A percentile compares a stretch with the other conserved stretches of the same genome.
These are phyloP conservation scores for Aspergillus ruber DNA, from an alignment of 2,329 filamentous ascomycete species.

Conservation along the genomic window DNA sequence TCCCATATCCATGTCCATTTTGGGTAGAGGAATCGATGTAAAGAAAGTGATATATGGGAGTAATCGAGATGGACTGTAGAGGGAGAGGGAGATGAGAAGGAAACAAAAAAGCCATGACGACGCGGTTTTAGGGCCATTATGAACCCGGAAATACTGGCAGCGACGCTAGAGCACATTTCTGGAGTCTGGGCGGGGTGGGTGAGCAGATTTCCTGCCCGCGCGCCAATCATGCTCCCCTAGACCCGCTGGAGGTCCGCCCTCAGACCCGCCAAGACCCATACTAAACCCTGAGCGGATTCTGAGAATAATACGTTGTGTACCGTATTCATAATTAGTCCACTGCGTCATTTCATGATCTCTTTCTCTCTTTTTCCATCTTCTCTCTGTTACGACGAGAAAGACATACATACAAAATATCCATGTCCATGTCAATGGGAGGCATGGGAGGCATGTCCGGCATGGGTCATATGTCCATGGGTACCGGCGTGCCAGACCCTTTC, in stretches of 20 bases:
- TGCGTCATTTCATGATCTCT: not conserved
- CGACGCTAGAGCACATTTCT: slow-evolving; percentile 14
- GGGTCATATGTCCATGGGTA: slow-evolving; percentile 37
- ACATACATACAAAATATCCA: not conserved
- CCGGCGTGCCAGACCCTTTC: slow-evolving; percentile 40
- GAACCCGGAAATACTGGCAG: slow-evolving; percentile 1
- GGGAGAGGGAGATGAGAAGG: not conserved
- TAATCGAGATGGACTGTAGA: not conserved
- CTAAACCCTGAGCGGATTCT: too few relatives aligned
- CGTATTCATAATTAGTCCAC: too few relatives aligned
- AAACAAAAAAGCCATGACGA: slow-evolving; percentile 6
- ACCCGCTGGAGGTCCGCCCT: not conserved
- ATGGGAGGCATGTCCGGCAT: slow-evolving; percentile 23
- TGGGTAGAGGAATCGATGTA: not conserved
- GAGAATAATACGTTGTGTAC: too few relatives aligned
- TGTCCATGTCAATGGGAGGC: slow-evolving; percentile 14
- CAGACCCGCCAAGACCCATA: not conserved
- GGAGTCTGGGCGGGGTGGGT: slow-evolving; percentile 1
- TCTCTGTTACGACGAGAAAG: too few relatives aligned
- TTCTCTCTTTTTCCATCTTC: too few relatives aligned
- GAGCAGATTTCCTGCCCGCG: slow-evolving; percentile 1
- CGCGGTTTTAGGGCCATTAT: not conserved
- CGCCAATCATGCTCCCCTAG: not conserved
- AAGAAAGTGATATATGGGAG: not conserved
- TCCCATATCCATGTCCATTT: slow-evolving; percentile 13